Conservation (phyloP, 2,329 filamentous ascomycete species). For the Phoma sp. region DNA sequence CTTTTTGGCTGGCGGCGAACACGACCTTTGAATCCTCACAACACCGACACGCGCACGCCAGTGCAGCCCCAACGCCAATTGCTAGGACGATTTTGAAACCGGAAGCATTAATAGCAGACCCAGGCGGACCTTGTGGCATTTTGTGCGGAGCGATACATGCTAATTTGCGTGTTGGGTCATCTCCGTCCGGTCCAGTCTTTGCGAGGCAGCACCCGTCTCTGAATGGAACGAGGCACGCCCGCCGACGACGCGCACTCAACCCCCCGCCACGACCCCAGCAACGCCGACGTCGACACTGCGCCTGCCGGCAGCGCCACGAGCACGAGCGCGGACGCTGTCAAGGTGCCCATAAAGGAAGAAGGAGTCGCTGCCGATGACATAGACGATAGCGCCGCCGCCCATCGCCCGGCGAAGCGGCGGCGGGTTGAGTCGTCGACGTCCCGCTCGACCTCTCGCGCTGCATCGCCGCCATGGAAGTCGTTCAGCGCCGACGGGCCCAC, state of each 20-base stretch:
- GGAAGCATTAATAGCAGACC: conserved; percentile 27
- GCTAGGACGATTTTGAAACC: conserved; percentile 40
- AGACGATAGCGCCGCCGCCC: conserved; percentile 32
- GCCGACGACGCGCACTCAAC: conserved; percentile 34
- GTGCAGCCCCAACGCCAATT: conserved; percentile 28
- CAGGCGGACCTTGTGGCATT: conserved; percentile 30
- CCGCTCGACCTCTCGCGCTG: conserved; percentile 53
- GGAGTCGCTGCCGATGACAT: conserved; percentile 25
- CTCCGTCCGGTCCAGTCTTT: conserved; percentile 31
- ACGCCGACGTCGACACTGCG: conserved; percentile 23
- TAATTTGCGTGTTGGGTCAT: conserved; percentile 40
- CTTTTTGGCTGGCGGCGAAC: conserved; percentile 8
- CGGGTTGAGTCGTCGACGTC: conserved; percentile 49
- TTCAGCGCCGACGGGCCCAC: conserved; percentile 85
- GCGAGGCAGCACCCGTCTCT: conserved; percentile 23
- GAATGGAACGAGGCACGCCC: conserved; percentile 42
- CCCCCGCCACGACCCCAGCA: conserved; percentile 25
- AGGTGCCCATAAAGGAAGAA: conserved; percentile 40
- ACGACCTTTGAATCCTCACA: conserved; percentile 34
- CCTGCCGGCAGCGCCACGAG: neutral
- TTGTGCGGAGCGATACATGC: conserved; percentile 34
- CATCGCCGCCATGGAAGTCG: conserved; percentile 94
- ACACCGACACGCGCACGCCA: conserved; percentile 25
- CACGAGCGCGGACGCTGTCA: conserved; percentile 17
- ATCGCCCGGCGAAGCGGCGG: conserved; percentile 65